phyloP scores from a whole-genome alignment of 2,329 filamentous ascomycete species.

The Trichoderma pleuroti region DNA sequence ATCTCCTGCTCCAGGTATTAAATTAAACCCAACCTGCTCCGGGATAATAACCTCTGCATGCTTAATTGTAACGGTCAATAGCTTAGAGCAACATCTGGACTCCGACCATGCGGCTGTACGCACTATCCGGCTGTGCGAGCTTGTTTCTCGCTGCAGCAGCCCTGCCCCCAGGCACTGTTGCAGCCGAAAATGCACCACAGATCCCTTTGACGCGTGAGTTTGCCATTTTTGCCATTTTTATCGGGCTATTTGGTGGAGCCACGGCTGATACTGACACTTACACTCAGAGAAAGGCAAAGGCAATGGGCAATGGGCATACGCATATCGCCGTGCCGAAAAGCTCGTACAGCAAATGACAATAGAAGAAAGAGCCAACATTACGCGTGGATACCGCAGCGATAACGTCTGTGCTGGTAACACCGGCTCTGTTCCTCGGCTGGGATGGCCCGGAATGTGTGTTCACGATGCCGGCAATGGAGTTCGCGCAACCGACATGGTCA shows the following conservation, averaged over 20 bases:
- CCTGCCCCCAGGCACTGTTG: not conserved
- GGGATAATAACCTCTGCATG: not conserved
- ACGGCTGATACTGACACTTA: not conserved
- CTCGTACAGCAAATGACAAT: slow-evolving; percentile 62
- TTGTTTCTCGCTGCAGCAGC: not conserved
- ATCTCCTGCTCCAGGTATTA: not conserved
- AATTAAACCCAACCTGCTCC: not conserved
- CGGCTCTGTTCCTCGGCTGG: slow-evolving; percentile 42
- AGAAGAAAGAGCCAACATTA: slow-evolving; percentile 59
- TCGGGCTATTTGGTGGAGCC: not conserved
- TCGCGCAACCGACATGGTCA: slow-evolving; percentile 46
- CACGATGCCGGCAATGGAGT: slow-evolving; percentile 50
- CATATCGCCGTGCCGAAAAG: slow-evolving; percentile 54
- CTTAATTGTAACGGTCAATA: not conserved
- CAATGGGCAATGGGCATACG: slow-evolving; percentile 48
- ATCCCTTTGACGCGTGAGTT: not conserved
- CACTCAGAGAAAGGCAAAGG: slow-evolving; percentile 32
- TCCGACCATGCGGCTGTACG: slow-evolving; percentile 1
- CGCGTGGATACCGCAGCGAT: slow-evolving; percentile 50
- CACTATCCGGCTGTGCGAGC: not conserved
- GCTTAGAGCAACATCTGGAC: not conserved
- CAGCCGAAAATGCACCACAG: not conserved
- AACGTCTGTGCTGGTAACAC: slow-evolving; percentile 49
- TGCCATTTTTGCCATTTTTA: not conserved
- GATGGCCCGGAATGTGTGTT: slow-evolving; percentile 47